Evolutionary conservation across 2,329 filamentous ascomycete species (phyloP).

Genomic region (Pseudogymnoascus sp.): DNA sequence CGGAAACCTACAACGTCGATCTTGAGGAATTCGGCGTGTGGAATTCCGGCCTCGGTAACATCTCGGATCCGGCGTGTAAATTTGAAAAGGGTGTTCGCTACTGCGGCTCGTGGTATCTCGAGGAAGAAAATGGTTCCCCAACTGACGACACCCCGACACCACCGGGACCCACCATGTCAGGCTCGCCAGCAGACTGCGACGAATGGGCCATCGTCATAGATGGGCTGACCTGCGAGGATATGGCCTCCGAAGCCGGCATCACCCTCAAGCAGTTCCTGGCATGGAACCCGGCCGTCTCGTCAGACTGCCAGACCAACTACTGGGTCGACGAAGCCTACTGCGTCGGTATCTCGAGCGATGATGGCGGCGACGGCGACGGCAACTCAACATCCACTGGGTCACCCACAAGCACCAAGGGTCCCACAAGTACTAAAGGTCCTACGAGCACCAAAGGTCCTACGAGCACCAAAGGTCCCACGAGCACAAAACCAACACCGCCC

Average conservation of each 20-base stretch:
- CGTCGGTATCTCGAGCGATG: background rate
- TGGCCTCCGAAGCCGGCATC: conserved; percentile 6
- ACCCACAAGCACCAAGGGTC: background rate
- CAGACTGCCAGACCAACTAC: conserved; percentile 16
- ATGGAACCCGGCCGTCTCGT: conserved; percentile 28
- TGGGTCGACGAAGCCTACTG: conserved; percentile 10
- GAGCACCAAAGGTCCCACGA: background rate
- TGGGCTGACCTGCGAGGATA: conserved; percentile 12
- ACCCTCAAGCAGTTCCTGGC: conserved; percentile 18
- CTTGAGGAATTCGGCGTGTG: background rate
- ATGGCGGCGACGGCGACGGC: too few relatives aligned
- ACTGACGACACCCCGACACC: conserved; percentile 11
- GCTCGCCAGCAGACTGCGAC: conserved; percentile 16
- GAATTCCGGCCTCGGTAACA: background rate
- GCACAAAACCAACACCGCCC: conserved; percentile 13
- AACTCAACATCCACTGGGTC: background rate
- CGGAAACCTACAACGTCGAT: background rate
- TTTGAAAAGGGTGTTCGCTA: conserved; percentile 12
- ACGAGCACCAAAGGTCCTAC: too few relatives aligned
- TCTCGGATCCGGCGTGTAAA: conserved; percentile 1
- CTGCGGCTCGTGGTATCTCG: conserved; percentile 13
- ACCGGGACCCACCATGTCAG: conserved; percentile 16
- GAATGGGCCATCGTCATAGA: conserved; percentile 11
- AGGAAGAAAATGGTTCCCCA: conserved; percentile 6
- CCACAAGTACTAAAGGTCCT: background rate